Evolutionary conservation across 78 protist genomes (phyloP).

Genomic region (Speleostelium caveatum): DNA sequence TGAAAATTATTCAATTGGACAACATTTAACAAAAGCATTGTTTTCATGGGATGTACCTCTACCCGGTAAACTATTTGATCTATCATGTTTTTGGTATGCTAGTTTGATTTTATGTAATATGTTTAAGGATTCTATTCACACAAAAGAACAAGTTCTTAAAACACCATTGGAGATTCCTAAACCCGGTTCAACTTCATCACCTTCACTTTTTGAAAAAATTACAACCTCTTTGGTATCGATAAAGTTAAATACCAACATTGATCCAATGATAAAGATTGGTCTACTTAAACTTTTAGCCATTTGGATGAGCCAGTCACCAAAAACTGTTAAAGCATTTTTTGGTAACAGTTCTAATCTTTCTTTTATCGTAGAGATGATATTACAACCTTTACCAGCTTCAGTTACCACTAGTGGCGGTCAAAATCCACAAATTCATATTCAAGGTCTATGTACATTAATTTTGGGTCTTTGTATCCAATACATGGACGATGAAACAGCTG

Average conservation of each 20-base stretch:
- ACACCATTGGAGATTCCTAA: conserved; percentile 48
- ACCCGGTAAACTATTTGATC: conserved; percentile 13
- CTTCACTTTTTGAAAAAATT: conserved; percentile 22
- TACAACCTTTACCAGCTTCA: conserved; percentile 6
- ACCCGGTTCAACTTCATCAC: not conserved
- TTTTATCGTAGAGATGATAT: conserved; percentile 49
- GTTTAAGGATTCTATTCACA: conserved; percentile 29
- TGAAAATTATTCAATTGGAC: conserved; percentile 64
- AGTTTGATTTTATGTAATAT: conserved; percentile 8
- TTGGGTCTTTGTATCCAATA: conserved; percentile 26
- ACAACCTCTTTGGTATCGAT: not conserved
- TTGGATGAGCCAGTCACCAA: conserved; percentile 71
- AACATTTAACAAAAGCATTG: conserved; percentile 30
- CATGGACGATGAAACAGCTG: conserved; percentile 50
- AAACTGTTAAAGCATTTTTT: conserved; percentile 9
- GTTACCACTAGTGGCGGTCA: not conserved
- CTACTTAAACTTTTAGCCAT: conserved; percentile 46
- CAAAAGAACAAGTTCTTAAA: conserved; percentile 34
- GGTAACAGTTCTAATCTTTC: conserved; percentile 17
- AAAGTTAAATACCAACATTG: conserved; percentile 2
- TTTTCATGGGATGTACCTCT: conserved; percentile 43
- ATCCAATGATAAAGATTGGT: conserved; percentile 47
- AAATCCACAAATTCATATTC: conserved; percentile 23
- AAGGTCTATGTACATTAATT: conserved; percentile 44
- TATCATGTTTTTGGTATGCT: conserved; percentile 39